Conservation (phyloP, 2,329 filamentous ascomycete genomes). For the Pleomassaria siparia region DNA sequence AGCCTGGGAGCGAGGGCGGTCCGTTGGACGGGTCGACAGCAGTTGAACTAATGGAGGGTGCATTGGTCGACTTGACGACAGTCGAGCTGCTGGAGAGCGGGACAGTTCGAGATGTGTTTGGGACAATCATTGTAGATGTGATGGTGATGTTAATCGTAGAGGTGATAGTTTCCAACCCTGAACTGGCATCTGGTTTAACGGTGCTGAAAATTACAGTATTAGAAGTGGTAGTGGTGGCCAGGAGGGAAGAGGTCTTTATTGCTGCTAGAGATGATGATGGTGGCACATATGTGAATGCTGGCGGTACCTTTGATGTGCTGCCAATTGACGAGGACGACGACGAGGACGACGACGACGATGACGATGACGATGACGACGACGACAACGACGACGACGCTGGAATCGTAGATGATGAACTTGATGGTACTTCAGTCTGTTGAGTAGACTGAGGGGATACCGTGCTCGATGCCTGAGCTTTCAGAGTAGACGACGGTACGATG, state of each 20-base stretch:
- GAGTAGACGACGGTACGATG: neutral
- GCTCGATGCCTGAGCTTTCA: neutral
- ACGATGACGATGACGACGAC: slow-evolving; percentile 8
- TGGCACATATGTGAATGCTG: slow-evolving; percentile 11
- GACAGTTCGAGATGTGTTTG: neutral
- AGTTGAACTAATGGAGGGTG: no score
- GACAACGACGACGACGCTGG: neutral
- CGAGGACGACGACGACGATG: neutral
- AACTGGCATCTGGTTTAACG: neutral
- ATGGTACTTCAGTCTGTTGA: slow-evolving; percentile 1
- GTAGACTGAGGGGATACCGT: neutral
- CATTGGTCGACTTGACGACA: no score
- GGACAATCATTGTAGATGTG: neutral
- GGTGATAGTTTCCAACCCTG: neutral
- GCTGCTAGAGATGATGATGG: neutral
- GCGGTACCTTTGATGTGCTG: no score
- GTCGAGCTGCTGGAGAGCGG: neutral
- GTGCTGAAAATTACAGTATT: neutral
- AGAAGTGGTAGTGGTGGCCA: neutral
- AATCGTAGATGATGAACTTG: neutral
- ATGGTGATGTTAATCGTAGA: neutral
- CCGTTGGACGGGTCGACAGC: no score
- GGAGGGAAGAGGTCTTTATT: slow-evolving; percentile 2
- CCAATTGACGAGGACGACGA: no score
- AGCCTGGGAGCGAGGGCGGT: neutral